A percentile compares a stretch with the other conserved stretches of the same genome.
These are phyloP conservation scores for Wickerhamomyces tratensis DNA, from an alignment of 805 yeast species.

Conservation along the genomic window DNA sequence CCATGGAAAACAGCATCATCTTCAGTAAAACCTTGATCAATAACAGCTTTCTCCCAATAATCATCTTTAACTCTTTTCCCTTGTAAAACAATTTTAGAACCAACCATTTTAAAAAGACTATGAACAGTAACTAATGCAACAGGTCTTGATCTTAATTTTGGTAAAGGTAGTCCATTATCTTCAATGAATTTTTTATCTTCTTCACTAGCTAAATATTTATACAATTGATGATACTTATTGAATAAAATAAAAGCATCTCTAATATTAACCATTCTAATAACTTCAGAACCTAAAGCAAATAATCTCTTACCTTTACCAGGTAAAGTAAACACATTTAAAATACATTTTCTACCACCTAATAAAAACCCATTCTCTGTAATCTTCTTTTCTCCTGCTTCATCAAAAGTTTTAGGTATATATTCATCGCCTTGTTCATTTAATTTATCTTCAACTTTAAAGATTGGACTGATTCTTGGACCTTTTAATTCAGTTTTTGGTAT, in stretches of 20 bases:
- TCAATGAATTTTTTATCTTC: slow-evolving; percentile 28
- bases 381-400: slow-evolving; percentile 36
- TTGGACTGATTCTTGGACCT: background rate
- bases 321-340: slow-evolving; percentile 29
- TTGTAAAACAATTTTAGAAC: slow-evolving; percentile 35
- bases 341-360: slow-evolving; percentile 27
- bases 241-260: slow-evolving; percentile 47
- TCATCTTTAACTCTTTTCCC: slow-evolving; percentile 45
- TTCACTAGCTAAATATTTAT: slow-evolving; percentile 25
- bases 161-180: slow-evolving; percentile 15
- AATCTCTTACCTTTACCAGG: slow-evolving; percentile 26
- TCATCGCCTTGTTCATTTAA: slow-evolving; percentile 20
- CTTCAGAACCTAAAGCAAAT: slow-evolving; percentile 30
- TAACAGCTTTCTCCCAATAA: slow-evolving; percentile 41
- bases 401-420: slow-evolving; percentile 20
- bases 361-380: slow-evolving; percentile 29
- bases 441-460: slow-evolving; percentile 7
- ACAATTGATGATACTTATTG: slow-evolving; percentile 26
- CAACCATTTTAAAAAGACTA: slow-evolving; percentile 37
- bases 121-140: slow-evolving; percentile 25
- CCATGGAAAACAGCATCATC: slow-evolving; percentile 31
- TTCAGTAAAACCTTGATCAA: slow-evolving; percentile 32
- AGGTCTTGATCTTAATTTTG: slow-evolving; percentile 13
- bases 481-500: slow-evolving; percentile 1
- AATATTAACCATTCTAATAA: slow-evolving; percentile 30